Evolutionary conservation across 2,329 filamentous ascomycete species (phyloP).

Genomic region (Anisogramma anomala): DNA sequence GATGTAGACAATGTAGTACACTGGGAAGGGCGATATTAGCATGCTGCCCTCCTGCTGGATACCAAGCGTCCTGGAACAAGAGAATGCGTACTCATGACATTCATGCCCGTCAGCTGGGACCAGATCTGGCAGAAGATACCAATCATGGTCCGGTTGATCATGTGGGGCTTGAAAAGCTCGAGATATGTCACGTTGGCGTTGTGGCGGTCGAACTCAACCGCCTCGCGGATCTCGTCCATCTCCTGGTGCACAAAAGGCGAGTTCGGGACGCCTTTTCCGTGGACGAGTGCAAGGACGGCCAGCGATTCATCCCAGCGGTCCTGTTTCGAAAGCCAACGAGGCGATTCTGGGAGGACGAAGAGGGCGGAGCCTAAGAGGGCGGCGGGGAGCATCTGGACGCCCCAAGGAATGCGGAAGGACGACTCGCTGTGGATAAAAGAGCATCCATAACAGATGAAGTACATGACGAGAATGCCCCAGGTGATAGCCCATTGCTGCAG

Average conservation of each 20-base stretch:
- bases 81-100: slow-evolving; percentile 46
- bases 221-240: slow-evolving; percentile 60
- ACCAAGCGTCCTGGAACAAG: not conserved
- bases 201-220: slow-evolving; percentile 59
- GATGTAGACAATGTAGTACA: slow-evolving; percentile 60
- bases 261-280: slow-evolving; percentile 53
- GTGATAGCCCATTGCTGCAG: slow-evolving; percentile 67
- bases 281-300: slow-evolving; percentile 41
- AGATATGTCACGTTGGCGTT: slow-evolving; percentile 59
- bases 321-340: slow-evolving; percentile 39
- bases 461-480: slow-evolving; percentile 58
- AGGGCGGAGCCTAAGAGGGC: slow-evolving; percentile 31
- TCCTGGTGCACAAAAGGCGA: slow-evolving; percentile 57
- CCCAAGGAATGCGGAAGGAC: slow-evolving; percentile 55
- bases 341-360: slow-evolving; percentile 35
- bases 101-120: slow-evolving; percentile 68
- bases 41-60: not conserved
- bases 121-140: slow-evolving; percentile 65
- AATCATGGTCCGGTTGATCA: slow-evolving; percentile 62
- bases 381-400: slow-evolving; percentile 46
- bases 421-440: slow-evolving; percentile 45
- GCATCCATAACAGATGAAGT: slow-evolving; percentile 55
- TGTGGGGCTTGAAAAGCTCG: slow-evolving; percentile 61
- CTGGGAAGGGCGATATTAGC: slow-evolving; percentile 17
- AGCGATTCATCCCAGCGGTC: slow-evolving; percentile 35